Conservation (phyloP, 1,284 basidiomycete genomes). For the Ustilago cynodontis region DNA sequence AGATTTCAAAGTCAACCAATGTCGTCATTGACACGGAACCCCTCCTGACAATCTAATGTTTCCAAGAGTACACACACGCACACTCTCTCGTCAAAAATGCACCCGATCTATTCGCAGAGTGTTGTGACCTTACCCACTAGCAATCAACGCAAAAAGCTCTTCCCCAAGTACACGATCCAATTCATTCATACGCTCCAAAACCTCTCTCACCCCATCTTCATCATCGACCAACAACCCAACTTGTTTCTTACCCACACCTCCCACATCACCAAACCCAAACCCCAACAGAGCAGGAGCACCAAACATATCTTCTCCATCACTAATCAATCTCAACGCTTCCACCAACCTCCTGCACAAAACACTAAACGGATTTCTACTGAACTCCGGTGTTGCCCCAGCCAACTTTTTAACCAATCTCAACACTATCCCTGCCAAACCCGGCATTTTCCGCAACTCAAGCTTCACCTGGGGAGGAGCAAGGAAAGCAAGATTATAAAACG, state of each 20-base stretch:
- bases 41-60: no score
- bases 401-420: slow-evolving; percentile 71
- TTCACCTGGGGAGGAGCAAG: slow-evolving; percentile 82
- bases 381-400: slow-evolving; percentile 73
- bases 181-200: slow-evolving; percentile 36
- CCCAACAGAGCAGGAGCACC: slow-evolving; percentile 73
- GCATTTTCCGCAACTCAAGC: slow-evolving; percentile 75
- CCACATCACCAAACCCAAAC: slow-evolving; percentile 41
- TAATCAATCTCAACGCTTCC: slow-evolving; percentile 85
- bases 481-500: slow-evolving; percentile 87
- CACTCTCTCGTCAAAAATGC: no score
- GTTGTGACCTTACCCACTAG: slow-evolving; percentile 28
- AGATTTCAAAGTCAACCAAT: no score
- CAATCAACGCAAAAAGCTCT: slow-evolving; percentile 46
- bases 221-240: slow-evolving; percentile 42
- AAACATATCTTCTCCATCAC: slow-evolving; percentile 81
- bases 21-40: no score
- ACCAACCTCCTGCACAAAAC: slow-evolving; percentile 81
- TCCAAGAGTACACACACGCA: no score
- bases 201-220: slow-evolving; percentile 50
- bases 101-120: no score
- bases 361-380: slow-evolving; percentile 74
- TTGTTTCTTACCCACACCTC: slow-evolving; percentile 25
- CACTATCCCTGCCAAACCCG: slow-evolving; percentile 71
- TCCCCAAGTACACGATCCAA: slow-evolving; percentile 38